Percentiles rank a stretch among this genome's conserved stretches.
Conservation (phyloP, 257 asterid species). For the Salvia hispanica region DNA sequence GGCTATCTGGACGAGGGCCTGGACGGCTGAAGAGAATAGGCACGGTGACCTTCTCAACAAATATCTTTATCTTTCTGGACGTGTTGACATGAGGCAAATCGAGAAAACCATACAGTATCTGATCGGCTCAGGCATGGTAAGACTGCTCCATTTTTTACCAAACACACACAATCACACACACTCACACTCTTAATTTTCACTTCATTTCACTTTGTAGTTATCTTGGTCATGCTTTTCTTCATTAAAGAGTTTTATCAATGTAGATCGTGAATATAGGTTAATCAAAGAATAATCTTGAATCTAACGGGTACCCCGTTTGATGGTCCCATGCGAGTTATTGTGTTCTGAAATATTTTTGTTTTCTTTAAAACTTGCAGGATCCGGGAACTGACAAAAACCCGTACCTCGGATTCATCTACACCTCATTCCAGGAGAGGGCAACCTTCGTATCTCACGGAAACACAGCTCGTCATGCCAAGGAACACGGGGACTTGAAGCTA, state of each 20-base stretch:
- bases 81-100: conserved; percentile 61
- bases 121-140: conserved; percentile 64
- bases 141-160: neutral
- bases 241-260: no score
- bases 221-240: neutral
- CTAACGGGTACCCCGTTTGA: no score
- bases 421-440: conserved; percentile 63
- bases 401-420: conserved; percentile 64
- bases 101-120: conserved; percentile 60
- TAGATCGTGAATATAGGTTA: no score
- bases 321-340: neutral
- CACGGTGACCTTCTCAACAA: conserved; percentile 63
- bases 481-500: conserved; percentile 53
- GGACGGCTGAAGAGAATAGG: conserved; percentile 71
- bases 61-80: conserved; percentile 60
- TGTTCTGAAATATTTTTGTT: neutral
- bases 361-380: conserved; percentile 38
- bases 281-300: neutral
- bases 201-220: neutral
- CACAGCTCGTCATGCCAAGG: conserved; percentile 64
- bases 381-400: conserved; percentile 64
- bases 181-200: neutral
- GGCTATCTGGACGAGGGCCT: conserved; percentile 68
- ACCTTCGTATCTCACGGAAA: conserved; percentile 63
- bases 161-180: neutral